Evolutionary conservation across 495 filamentous ascomycete species (phyloP).

Genomic region (Hypoxylon cercidicola): DNA sequence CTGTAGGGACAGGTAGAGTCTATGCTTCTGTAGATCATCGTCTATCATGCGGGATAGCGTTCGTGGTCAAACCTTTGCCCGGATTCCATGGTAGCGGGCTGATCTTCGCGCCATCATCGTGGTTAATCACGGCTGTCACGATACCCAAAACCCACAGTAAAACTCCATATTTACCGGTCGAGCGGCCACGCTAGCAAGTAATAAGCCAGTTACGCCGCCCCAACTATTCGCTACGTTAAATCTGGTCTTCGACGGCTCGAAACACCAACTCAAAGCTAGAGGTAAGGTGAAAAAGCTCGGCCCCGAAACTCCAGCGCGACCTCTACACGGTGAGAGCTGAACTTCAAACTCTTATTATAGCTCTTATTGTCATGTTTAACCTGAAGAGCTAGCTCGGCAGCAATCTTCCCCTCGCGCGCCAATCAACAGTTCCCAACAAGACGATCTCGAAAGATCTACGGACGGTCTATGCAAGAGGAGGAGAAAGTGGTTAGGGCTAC

Average conservation of each 20-base stretch:
- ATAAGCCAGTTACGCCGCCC: conserved; percentile 9
- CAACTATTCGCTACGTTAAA: conserved; percentile 27
- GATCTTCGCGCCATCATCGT: conserved; percentile 22
- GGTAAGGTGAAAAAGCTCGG: conserved; percentile 10
- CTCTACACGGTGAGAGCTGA: background rate
- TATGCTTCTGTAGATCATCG: conserved; percentile 23
- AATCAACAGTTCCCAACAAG: background rate
- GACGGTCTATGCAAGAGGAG: conserved; percentile 12
- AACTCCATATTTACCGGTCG: conserved; percentile 29
- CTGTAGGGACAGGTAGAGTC: conserved; percentile 14
- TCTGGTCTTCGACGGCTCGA: conserved; percentile 12
- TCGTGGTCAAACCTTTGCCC: conserved; percentile 15
- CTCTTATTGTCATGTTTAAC: background rate
- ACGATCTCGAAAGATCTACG: conserved; percentile 9
- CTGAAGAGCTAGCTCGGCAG: background rate
- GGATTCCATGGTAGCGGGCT: conserved; percentile 21
- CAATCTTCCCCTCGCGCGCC: background rate
- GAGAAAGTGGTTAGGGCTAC: conserved; percentile 14
- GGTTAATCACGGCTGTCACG: conserved; percentile 18
- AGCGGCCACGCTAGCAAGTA: conserved; percentile 21
- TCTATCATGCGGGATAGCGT: conserved; percentile 28
- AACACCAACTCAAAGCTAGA: conserved; percentile 17
- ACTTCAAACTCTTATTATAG: background rate
- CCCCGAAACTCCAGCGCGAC: conserved; percentile 4
- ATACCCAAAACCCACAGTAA: conserved; percentile 5